phyloP scores from a whole-genome alignment of 164 flowering plant genomes.

The Buxus sempervirens region DNA sequence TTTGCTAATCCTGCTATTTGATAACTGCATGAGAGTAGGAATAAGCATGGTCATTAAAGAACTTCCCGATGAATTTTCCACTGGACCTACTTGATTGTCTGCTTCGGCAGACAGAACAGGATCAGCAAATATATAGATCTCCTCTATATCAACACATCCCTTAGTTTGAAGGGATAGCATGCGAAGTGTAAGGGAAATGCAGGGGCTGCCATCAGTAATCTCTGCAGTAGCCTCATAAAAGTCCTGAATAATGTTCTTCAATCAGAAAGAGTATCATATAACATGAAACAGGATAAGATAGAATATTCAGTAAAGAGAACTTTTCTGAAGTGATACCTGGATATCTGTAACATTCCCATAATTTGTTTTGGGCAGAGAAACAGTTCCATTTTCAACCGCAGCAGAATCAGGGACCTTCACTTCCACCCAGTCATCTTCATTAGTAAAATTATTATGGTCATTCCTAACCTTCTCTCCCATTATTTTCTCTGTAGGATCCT shows the following conservation, averaged over 20 bases:
- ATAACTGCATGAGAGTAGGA: conserved; percentile 71
- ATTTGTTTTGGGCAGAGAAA: conserved; percentile 15
- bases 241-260: conserved; percentile 39
- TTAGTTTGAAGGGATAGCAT: conserved; percentile 72
- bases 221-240: conserved; percentile 88
- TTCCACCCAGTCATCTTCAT: conserved; percentile 87
- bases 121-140: conserved; percentile 77
- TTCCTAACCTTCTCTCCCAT: conserved; percentile 19
- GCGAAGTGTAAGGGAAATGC: conserved; percentile 61
- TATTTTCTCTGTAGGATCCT: conserved; percentile 15
- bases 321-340: conserved; percentile 28
- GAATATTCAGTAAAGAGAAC: not conserved
- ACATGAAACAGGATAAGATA: not conserved
- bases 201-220: conserved; percentile 67
- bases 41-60: conserved; percentile 81
- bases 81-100: conserved; percentile 22
- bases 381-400: conserved; percentile 11
- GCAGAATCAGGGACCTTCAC: conserved; percentile 47
- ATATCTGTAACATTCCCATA: conserved; percentile 10
- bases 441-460: conserved; percentile 23
- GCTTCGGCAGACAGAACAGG: conserved; percentile 42
- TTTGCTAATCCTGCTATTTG: conserved; percentile 33
- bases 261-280: conserved; percentile 12
- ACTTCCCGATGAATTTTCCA: conserved; percentile 41
- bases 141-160: conserved; percentile 53